These are phyloP conservation scores for Naegleria lovaniensis DNA, from an alignment of 208 protist species.

Conservation along the genomic window DNA sequence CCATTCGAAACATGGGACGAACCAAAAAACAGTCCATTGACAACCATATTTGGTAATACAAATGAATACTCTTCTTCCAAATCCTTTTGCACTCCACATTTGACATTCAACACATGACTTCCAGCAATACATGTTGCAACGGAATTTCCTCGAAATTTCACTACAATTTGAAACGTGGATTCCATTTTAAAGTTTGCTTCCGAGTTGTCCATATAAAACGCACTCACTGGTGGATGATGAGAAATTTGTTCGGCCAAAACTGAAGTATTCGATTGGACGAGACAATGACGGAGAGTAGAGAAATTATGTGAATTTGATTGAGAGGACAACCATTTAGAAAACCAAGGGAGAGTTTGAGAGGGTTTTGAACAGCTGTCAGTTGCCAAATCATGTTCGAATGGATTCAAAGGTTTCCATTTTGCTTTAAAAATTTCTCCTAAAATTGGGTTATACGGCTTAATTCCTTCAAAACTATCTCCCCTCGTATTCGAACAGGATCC, in stretches of 20 bases:
- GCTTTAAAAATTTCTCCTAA: neutral
- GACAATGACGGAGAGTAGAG: no score
- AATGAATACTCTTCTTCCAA: neutral
- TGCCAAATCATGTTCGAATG: no score
- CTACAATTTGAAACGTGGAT: neutral
- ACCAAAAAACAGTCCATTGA: neutral
- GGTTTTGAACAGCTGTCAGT: no score
- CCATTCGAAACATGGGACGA: no score
- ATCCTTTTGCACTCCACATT: no score
- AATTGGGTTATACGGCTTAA: neutral
- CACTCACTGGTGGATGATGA: slow-evolving; percentile 13
- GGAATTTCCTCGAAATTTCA: neutral
- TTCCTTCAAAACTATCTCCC: neutral
- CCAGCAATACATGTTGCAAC: neutral
- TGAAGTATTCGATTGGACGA: neutral
- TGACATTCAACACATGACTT: neutral
- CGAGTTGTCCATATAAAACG: neutral
- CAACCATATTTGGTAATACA: neutral
- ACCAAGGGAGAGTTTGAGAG: neutral
- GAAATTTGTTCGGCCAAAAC: neutral
- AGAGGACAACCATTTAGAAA: neutral
- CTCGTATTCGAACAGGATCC: neutral
- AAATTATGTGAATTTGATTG: no score
- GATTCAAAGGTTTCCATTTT: neutral
- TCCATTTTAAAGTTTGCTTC: neutral